phyloP scores from a whole-genome alignment of 1,284 basidiomycete genomes.

The Ustilago trichophora region DNA sequence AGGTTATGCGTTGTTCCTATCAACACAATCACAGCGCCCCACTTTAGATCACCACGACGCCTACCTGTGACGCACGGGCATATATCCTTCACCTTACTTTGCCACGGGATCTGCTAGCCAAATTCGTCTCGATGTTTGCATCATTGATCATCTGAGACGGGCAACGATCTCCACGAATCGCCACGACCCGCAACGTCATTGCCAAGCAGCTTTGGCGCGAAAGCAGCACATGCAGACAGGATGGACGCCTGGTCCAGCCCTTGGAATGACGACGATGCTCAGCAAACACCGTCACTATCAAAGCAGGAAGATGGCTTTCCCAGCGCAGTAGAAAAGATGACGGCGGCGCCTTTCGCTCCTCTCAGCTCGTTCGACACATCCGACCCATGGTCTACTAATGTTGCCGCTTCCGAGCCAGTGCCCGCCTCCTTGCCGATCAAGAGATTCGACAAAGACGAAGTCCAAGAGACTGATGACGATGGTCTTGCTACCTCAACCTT shows the following conservation, averaged over 20 bases:
- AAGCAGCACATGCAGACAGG: not conserved
- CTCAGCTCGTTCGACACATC: slow-evolving; percentile 27
- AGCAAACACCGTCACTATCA: not conserved
- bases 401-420: not conserved
- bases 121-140: not conserved
- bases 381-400: slow-evolving; percentile 33
- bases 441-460: no score
- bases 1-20: no score
- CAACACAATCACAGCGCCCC: not conserved
- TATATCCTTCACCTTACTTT: no score
- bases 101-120: no score
- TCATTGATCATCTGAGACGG: not conserved
- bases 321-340: not conserved
- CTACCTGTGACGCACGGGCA: not conserved
- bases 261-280: slow-evolving; percentile 28
- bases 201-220: no score
- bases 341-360: slow-evolving; percentile 6
- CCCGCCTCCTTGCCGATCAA: not conserved
- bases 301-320: not conserved
- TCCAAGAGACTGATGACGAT: no score
- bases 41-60: not conserved
- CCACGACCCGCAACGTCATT: not conserved
- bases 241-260: slow-evolving; percentile 51
- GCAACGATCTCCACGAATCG: not conserved
- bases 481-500: no score